A percentile compares a stretch with the other conserved stretches of the same genome.
phyloP scores from a whole-genome alignment of 768 basidiomycete genomes.

The Lepiota subincarnata region DNA sequence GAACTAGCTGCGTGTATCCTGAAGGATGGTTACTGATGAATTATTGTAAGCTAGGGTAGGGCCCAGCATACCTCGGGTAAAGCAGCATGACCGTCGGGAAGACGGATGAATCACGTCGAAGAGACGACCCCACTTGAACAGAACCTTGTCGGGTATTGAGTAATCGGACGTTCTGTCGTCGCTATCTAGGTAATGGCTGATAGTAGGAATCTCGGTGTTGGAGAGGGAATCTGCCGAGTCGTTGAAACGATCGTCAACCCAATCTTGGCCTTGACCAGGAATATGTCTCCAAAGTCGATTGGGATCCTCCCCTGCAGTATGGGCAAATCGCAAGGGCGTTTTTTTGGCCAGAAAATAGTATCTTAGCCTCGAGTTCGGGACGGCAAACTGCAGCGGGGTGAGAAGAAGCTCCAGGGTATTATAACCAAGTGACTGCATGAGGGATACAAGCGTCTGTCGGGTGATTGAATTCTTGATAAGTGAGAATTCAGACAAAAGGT shows the following conservation, averaged over 20 bases:
- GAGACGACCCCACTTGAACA: constrained; percentile 71
- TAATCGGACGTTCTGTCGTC: constrained; percentile 21
- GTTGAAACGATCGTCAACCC: constrained; percentile 33
- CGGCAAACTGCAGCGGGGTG: constrained; percentile 73
- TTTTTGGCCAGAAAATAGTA: constrained; percentile 75
- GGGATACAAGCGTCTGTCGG: constrained; percentile 48
- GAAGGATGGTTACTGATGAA: neutral
- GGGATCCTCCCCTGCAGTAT: constrained; percentile 13
- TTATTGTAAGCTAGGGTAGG: neutral
- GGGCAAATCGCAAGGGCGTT: constrained; percentile 34
- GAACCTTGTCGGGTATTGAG: constrained; percentile 54
- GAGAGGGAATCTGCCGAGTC: constrained; percentile 16
- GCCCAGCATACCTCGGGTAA: constrained; percentile 59
- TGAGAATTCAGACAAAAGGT: neutral
- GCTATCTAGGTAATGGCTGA: constrained; percentile 42
- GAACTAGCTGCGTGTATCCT: constrained; percentile 77
- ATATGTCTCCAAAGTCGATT: constrained; percentile 45
- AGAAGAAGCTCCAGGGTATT: constrained; percentile 56
- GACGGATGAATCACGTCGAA: constrained; percentile 78
- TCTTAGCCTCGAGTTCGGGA: constrained; percentile 78
- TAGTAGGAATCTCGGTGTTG: constrained; percentile 13
- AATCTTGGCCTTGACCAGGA: constrained; percentile 38
- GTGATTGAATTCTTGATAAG: constrained; percentile 57
- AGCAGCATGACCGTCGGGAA: constrained; percentile 65
- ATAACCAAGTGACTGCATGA: constrained; percentile 54